Evolutionary conservation across 805 yeast genomes (phyloP).

Genomic region (Yamadazyma takamatsuzukensis): DNA sequence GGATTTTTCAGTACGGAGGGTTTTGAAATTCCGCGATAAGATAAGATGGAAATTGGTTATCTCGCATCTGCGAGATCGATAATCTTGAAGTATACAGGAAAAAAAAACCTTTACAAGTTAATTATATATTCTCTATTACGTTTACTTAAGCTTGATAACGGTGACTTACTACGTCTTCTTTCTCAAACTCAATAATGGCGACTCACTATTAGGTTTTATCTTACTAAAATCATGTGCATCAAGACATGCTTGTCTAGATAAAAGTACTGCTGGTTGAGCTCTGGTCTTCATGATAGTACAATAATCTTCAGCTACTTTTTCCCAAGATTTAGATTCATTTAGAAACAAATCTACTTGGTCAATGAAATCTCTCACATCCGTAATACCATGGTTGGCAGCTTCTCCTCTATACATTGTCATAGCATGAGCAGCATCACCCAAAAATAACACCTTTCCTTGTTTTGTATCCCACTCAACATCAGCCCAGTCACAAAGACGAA

Average conservation of each 20-base stretch:
- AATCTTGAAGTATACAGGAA: neutral
- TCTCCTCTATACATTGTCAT: constrained; percentile 20
- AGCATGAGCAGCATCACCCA: constrained; percentile 20
- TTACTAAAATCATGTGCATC: constrained; percentile 22
- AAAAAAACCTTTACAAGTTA: neutral
- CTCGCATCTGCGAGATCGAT: no score
- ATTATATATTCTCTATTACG: no score
- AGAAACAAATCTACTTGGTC: constrained; percentile 10
- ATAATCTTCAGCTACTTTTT: constrained; percentile 10
- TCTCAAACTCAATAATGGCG: constrained; percentile 15
- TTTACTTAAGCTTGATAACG: no score
- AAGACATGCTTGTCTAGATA: constrained; percentile 22
- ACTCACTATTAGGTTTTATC: constrained; percentile 11
- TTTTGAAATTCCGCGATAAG: no score
- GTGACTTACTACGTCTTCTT: constrained; percentile 7
- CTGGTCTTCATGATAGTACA: constrained; percentile 11
- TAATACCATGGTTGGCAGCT: constrained; percentile 17
- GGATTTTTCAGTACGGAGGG: no score
- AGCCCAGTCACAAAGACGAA: constrained; percentile 16
- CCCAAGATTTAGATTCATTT: constrained; percentile 10
- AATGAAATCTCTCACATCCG: constrained; percentile 14
- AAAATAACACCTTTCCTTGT: constrained; percentile 9
- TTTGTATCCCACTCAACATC: constrained; percentile 14
- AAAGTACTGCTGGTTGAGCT: constrained; percentile 16
- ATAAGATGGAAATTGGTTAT: no score